Conservation (phyloP, 768 basidiomycete genomes). For the Tephrocybe sp. region DNA sequence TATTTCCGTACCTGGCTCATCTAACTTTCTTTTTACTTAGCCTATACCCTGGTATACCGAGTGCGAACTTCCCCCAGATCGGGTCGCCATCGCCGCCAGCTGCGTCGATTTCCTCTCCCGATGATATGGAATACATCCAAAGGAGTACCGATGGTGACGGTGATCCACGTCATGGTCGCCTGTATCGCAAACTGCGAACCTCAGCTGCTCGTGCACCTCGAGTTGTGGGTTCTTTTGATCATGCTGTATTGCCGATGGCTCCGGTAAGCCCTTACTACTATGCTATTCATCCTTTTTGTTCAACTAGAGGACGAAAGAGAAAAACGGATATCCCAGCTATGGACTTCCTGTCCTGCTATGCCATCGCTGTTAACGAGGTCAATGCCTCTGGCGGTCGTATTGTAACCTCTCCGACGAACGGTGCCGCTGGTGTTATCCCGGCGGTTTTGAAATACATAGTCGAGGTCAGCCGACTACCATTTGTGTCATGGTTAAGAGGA, state of each 20-base stretch:
- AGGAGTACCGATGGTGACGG: constrained; percentile 9
- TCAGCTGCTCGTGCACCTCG: constrained; percentile 30
- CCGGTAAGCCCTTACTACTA: constrained; percentile 50
- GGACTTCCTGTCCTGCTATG: constrained; percentile 92
- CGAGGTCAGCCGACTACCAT: constrained; percentile 52
- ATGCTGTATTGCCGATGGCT: constrained; percentile 78
- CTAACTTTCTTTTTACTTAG: constrained; percentile 21
- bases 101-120: constrained; percentile 21
- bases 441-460: constrained; percentile 87
- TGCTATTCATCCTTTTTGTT: neutral
- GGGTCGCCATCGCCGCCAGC: constrained; percentile 24
- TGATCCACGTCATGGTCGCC: neutral
- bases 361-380: constrained; percentile 93
- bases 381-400: constrained; percentile 93
- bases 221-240: constrained; percentile 78
- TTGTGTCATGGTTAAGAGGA: neutral
- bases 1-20: neutral
- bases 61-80: constrained; percentile 31
- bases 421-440: constrained; percentile 92
- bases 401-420: constrained; percentile 93
- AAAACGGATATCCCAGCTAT: constrained; percentile 89
- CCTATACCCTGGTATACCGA: constrained; percentile 49
- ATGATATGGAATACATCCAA: constrained; percentile 14
- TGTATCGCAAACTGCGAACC: constrained; percentile 5
- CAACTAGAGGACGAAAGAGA: constrained; percentile 50